Base-by-base conservation (phyloP, 495 filamentous ascomycete genomes). In the Delitschia confertaspora region DNA sequence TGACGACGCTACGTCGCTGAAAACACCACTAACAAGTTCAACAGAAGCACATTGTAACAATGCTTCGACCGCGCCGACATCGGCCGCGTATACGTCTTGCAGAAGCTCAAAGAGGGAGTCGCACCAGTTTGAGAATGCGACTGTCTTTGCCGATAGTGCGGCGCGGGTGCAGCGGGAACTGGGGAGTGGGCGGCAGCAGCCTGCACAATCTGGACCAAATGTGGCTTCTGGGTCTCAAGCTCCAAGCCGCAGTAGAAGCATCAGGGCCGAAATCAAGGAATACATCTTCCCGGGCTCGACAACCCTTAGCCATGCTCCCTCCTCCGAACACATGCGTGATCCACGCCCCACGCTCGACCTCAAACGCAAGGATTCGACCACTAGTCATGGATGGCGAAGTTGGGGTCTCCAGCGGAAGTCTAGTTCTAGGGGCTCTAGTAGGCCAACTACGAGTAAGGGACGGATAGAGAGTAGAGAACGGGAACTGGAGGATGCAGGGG, bases 11-110 rank as follows among this genome's bases (percentile, higher is more conserved):
- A 42, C 4, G 18, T 47, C 42, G 33, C 38, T 48, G 14, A 23
- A 26, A 8, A 61, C 60, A 8, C 60, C 61, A n/a, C 39, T 49
- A 6, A 62, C 63, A 2, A 46, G 49, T 23, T 53, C 53, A 2
- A 64, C 58, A 4, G 63, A 65, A 13, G 24, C 25, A 26, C 42
- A 44, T 14, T 35, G 23, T 20, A 33, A 45, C 47, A 50, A 46
- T 40, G 36, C 38, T 6, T 66, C 63, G 1, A 66, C 63, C 2
- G 62, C 56, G 18, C 52, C 53, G n/a, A 66, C 63, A 9, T 60
- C 62, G 4, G 60, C 51, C 6, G 56, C 49, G 14, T 30, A 55
- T 8, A 61, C 63, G 16, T 60, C 62, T 5, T 38, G 49, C n/a
- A 39, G 35, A 6, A 56, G 52, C 34, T 66, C 63, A n/a, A 62